Conservation (phyloP, 805 yeast genomes). For the Danielozyma ontarioensis region DNA sequence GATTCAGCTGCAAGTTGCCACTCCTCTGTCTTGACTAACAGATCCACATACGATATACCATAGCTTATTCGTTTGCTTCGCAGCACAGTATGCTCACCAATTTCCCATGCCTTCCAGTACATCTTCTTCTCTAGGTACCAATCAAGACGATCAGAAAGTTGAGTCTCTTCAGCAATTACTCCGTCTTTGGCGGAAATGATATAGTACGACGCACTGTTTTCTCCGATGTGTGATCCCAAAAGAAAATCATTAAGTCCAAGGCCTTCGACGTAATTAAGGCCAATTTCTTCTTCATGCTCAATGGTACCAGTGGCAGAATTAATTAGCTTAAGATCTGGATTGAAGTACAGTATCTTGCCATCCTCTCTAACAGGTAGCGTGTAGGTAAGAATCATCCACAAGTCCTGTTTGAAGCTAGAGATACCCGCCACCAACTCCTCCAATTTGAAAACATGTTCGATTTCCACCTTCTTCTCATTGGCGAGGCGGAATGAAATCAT, state of each 20-base stretch:
- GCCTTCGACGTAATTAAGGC: constrained; percentile 49
- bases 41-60: constrained; percentile 55
- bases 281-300: constrained; percentile 72
- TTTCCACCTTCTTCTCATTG: constrained; percentile 38
- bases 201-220: constrained; percentile 42
- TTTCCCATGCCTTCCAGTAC: constrained; percentile 72
- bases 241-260: constrained; percentile 80
- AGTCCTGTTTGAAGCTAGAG: constrained; percentile 68
- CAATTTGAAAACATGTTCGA: constrained; percentile 45
- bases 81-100: constrained; percentile 54
- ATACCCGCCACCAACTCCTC: constrained; percentile 69
- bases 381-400: constrained; percentile 56
- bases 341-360: constrained; percentile 22
- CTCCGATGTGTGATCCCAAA: constrained; percentile 49
- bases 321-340: constrained; percentile 74
- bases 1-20: constrained; percentile 57
- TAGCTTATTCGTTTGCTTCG: constrained; percentile 47
- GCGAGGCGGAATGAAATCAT: constrained; percentile 47
- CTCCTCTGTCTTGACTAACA: constrained; percentile 33
- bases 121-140: constrained; percentile 62
- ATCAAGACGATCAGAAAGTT: constrained; percentile 58
- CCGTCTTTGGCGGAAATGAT: constrained; percentile 80
- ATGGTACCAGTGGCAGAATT: constrained; percentile 66
- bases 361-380: constrained; percentile 29
- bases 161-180: constrained; percentile 68